Conservation (phyloP, 2,329 filamentous ascomycete species). For the Cladosporium cucumerinum region DNA sequence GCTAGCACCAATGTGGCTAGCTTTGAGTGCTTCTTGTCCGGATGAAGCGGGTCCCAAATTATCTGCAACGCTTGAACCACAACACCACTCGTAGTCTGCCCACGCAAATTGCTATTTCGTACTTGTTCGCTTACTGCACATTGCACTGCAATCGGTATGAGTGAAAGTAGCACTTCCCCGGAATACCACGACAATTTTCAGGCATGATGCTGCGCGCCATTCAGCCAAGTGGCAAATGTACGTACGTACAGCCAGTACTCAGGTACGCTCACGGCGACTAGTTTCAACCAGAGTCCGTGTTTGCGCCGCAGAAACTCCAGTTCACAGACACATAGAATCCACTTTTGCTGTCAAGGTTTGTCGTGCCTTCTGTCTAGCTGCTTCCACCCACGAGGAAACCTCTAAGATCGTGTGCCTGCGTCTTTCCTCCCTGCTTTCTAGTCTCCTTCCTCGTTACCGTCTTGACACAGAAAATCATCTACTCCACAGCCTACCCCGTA, state of each 20-base stretch:
- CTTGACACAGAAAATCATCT: slow-evolving; percentile 9
- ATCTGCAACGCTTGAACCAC: neutral
- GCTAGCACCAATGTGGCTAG: neutral
- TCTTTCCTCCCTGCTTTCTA: slow-evolving; percentile 15
- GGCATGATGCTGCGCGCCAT: neutral
- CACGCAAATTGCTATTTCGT: neutral
- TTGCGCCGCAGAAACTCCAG: slow-evolving; percentile 11
- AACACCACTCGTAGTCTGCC: neutral
- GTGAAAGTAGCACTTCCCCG: neutral
- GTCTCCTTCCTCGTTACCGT: slow-evolving; percentile 10
- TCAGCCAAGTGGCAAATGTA: neutral
- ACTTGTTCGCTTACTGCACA: neutral
- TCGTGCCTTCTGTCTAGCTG: slow-evolving; percentile 4
- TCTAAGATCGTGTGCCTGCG: slow-evolving; percentile 11
- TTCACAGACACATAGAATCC: slow-evolving; percentile 8
- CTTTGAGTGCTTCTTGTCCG: neutral
- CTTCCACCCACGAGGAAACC: slow-evolving; percentile 2
- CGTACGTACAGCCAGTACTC: neutral
- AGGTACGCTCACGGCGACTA: slow-evolving; percentile 1
- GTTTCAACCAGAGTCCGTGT: slow-evolving; percentile 15
- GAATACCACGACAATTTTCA: neutral
- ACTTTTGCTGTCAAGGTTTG: slow-evolving; percentile 14
- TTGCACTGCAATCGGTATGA: neutral
- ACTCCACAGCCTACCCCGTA: slow-evolving; percentile 16
- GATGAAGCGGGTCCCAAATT: neutral